Base-by-base conservation (phyloP, 2,329 filamentous ascomycete genomes). In the Fusarium decemcellulare region DNA sequence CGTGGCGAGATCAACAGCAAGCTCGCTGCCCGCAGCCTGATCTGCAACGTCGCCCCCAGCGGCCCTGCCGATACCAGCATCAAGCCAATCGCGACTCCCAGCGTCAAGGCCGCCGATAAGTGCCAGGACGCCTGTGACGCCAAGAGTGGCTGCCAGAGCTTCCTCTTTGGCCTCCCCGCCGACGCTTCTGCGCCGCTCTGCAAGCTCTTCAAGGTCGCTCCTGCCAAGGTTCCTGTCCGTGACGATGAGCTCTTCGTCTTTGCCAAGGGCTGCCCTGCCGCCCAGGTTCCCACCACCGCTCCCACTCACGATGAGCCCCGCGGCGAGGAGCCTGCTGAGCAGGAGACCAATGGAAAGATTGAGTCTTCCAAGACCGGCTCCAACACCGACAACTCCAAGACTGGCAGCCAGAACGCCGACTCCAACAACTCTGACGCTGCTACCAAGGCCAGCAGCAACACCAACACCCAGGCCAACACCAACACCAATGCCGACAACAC, bases 11-110 rank as follows among this genome's bases (percentile, higher is more conserved):
- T 48, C 46, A 48, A 34, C 29, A 5, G n/a, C 46, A 48, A 48
- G 46, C 3, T 23, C 18, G 36, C 63, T 39, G 29, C 63, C 5
- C 63, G 63, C 51, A 63, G 57, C 16, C 56, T 67, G 57, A 63
- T 67, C 39, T 66, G 63, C 44, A 67, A 67, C 44, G n/a, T 67
- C 23, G 63, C 57, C 14, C 63, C 63, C 18, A 11, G 50, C 15
- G 11, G 5, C 44, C 7, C 18, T 23, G 16, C 50, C 50, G 39
- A 51, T 36, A 12, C 50, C 40, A 57, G 63, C 2, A 15, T 66
- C 44, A 55, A 64, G 39, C 59, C 61, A 11, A 63, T 64, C 27
- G 43, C 59, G 29, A 36, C 51, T 1, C 61, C 61, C 18, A 63
- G 43, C 29, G 61, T 30, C 7, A 15, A 47, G 48, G 51, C 61